Conservation (phyloP, 108 stramenopile genomes). For the Pseudonitzschia delicatissima region DNA sequence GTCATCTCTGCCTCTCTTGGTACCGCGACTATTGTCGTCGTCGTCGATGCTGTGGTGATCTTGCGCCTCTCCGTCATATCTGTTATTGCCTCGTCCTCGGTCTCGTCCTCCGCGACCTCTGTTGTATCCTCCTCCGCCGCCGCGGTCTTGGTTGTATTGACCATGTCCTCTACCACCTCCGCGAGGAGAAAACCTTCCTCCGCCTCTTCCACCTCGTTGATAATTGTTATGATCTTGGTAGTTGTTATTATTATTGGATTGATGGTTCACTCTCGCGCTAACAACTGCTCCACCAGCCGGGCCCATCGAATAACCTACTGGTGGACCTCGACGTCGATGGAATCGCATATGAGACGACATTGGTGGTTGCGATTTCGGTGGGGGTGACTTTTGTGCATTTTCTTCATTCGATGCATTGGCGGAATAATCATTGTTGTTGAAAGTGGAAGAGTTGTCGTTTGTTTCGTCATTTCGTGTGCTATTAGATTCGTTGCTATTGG, state of each 20-base stretch:
- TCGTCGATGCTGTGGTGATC: constrained; percentile 4
- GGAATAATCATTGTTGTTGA: not conserved
- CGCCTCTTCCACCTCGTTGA: constrained; percentile 6
- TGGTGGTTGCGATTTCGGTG: constrained; percentile 10
- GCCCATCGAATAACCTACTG: constrained; percentile 77
- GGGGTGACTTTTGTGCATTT: not conserved
- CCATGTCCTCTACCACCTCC: constrained; percentile 25
- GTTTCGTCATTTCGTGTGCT: constrained; percentile 1
- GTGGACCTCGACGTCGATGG: constrained; percentile 66
- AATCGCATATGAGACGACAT: constrained; percentile 31
- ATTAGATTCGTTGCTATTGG: not conserved
- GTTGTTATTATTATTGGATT: constrained; percentile 6
- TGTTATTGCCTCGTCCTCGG: constrained; percentile 1
- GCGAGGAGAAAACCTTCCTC: constrained; percentile 13
- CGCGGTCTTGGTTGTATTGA: constrained; percentile 11
- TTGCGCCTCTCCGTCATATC: constrained; percentile 1
- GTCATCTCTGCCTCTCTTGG: constrained; percentile 34
- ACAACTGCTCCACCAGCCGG: constrained; percentile 56
- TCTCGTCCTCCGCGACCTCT: not conserved
- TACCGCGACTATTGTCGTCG: constrained; percentile 35
- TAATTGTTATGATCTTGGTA: not conserved
- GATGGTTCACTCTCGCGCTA: constrained; percentile 2
- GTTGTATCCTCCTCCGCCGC: constrained; percentile 18
- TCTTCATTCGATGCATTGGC: constrained; percentile 13
- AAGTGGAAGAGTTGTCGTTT: not conserved